Evolutionary conservation across 352 stramenopile genomes (phyloP).

Genomic region (Phytophthora capsici): DNA sequence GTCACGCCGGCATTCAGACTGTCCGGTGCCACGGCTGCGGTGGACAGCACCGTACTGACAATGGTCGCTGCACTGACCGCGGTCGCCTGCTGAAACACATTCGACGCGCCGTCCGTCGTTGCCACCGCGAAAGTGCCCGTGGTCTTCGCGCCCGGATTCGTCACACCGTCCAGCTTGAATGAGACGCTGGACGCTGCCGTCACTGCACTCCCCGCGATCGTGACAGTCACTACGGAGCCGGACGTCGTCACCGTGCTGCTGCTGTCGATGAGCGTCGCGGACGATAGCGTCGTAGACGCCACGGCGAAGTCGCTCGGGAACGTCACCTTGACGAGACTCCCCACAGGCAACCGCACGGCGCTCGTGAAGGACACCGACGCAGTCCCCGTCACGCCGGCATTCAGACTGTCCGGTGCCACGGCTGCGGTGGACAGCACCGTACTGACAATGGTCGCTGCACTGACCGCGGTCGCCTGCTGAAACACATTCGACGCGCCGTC

Average conservation of each 20-base stretch:
- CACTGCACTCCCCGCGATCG: too few relatives aligned
- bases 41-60: constrained; percentile 12
- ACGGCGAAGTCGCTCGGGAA: constrained; percentile 50
- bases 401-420: constrained; percentile 35
- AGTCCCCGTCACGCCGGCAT: constrained; percentile 35
- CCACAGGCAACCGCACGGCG: constrained; percentile 39
- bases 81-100: too few relatives aligned
- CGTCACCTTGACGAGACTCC: constrained; percentile 42
- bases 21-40: constrained; percentile 27
- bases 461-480: constrained; percentile 29
- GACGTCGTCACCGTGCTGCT: constrained; percentile 32
- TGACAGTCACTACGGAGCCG: background rate
- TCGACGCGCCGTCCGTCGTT: too few relatives aligned
- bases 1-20: constrained; percentile 37
- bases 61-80: too few relatives aligned
- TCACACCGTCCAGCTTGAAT: too few relatives aligned
- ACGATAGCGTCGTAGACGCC: constrained; percentile 26
- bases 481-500: constrained; percentile 41
- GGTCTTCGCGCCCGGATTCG: too few relatives aligned
- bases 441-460: constrained; percentile 24
- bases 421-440: constrained; percentile 16
- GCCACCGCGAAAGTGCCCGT: too few relatives aligned
- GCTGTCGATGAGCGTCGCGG: constrained; percentile 32
- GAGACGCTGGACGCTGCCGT: too few relatives aligned
- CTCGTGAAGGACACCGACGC: constrained; percentile 48